These are phyloP conservation scores for Cystobasidiopsis lactophilus DNA, from an alignment of 768 basidiomycete genomes.

Conservation along the genomic window DNA sequence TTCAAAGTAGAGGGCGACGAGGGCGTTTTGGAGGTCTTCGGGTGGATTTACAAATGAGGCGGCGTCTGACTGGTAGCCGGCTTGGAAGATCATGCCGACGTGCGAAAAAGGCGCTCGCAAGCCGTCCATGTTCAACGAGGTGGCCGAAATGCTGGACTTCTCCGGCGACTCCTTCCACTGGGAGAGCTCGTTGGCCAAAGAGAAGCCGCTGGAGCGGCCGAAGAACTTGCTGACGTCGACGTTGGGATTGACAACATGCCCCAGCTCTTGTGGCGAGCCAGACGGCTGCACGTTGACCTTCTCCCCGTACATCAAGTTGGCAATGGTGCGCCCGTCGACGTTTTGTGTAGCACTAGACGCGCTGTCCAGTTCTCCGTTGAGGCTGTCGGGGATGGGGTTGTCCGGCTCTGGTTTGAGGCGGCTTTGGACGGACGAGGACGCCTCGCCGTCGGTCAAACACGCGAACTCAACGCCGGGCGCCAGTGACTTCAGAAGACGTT, in stretches of 20 bases:
- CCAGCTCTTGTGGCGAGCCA: too few relatives aligned
- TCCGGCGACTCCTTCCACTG: not conserved
- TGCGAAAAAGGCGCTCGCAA: not conserved
- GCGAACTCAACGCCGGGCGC: not conserved
- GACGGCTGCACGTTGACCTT: too few relatives aligned
- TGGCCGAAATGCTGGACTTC: not conserved
- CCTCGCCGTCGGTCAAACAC: not conserved
- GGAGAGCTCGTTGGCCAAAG: not conserved
- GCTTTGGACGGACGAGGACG: not conserved
- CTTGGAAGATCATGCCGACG: not conserved
- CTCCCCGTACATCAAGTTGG: too few relatives aligned
- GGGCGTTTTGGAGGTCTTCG: constrained; percentile 32
- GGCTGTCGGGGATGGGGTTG: not conserved
- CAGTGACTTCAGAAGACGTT: constrained; percentile 7
- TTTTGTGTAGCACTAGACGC: too few relatives aligned
- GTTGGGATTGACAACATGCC: too few relatives aligned
- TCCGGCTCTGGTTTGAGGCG: not conserved
- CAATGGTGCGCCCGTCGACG: too few relatives aligned
- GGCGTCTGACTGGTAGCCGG: constrained; percentile 12
- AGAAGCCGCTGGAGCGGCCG: constrained; percentile 8
- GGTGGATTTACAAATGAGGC: constrained; percentile 36
- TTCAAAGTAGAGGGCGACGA: constrained; percentile 46
- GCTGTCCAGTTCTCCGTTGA: too few relatives aligned
- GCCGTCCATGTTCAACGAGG: not conserved
- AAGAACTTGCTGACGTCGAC: constrained; percentile 3